These are phyloP conservation scores for Endoconidiophora laricicola DNA, from an alignment of 2,329 filamentous ascomycete genomes.

Conservation along the genomic window DNA sequence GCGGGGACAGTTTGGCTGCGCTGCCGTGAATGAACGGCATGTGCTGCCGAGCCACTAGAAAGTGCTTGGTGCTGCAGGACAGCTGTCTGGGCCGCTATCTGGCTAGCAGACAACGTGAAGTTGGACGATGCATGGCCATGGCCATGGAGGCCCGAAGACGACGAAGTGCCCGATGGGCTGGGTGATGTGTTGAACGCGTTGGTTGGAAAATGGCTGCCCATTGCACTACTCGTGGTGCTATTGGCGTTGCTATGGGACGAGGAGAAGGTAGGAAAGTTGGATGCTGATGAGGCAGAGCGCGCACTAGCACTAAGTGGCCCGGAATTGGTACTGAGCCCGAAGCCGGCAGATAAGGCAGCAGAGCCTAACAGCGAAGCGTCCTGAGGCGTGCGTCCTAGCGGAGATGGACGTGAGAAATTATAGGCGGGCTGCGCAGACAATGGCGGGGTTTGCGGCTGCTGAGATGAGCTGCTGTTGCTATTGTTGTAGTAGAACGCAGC, in stretches of 20 bases:
- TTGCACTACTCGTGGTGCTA: not conserved
- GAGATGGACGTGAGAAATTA: slow-evolving; percentile 11
- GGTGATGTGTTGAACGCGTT: slow-evolving; percentile 24
- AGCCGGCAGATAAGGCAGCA: not conserved
- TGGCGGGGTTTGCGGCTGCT: slow-evolving; percentile 15
- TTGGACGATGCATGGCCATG: slow-evolving; percentile 23
- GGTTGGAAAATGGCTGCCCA: not conserved
- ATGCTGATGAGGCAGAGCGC: slow-evolving; percentile 2
- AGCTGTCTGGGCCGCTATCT: slow-evolving; percentile 66
- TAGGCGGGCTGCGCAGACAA: slow-evolving; percentile 9
- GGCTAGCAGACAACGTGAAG: slow-evolving; percentile 42
- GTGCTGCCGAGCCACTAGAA: slow-evolving; percentile 13
- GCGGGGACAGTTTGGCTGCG: slow-evolving; percentile 50
- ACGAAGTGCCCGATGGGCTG: slow-evolving; percentile 33
- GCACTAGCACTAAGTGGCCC: slow-evolving; percentile 3
- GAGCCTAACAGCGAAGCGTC: slow-evolving; percentile 6
- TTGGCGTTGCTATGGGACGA: too few species aligned
- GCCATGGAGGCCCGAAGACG: slow-evolving; percentile 19
- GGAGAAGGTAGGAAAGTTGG: slow-evolving; percentile 36
- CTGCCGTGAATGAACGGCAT: slow-evolving; percentile 38
- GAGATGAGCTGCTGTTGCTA: slow-evolving; percentile 37
- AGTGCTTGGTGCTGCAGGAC: slow-evolving; percentile 45
- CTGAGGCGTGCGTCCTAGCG: slow-evolving; percentile 10
- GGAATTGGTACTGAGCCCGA: not conserved
- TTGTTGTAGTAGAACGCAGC: not conserved